Base-by-base conservation (phyloP, 2,329 filamentous ascomycete species). In the Pseudocercospora eumusae region DNA sequence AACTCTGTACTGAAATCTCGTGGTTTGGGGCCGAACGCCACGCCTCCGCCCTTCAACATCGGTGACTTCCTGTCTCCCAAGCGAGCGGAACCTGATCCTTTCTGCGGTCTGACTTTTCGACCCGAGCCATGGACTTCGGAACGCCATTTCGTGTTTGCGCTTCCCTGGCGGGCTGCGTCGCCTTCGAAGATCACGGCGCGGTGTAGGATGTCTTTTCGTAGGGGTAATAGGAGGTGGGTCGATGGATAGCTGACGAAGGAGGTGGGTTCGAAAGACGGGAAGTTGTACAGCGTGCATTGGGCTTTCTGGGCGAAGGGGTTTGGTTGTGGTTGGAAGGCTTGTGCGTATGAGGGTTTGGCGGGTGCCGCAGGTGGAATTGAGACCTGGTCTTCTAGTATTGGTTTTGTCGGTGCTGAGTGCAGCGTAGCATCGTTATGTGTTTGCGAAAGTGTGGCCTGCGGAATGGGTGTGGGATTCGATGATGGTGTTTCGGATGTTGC, bases 101-200 rank as follows among this genome's bases (percentile, higher is more conserved):
- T 99, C 75, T 99, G 95, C 15, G 87, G 88, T 20, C 87, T 82
- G 40, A 97, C 78, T 80, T 99, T 99, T 71, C 84, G 83, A 75
- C 88, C 85, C 61, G 91, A 95, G 65, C 93, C 95, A 72, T 88
- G 86, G 23, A 99, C 88, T 65, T 98, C 92, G 73, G 79, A 86
- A 63, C 93, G 86, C 71, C 86, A 95, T 81, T 96, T 96, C 65
- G 86, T 86, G 69, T 82, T 88, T 50, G 93, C 95, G 2, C 92
- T 96, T 67, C 95, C 95, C 76, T 92, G 89, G 28, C 95, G 88
- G 60, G 91, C 90, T 73, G 83, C 86, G 80, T 98, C 93, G 69
- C 91, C 95, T 80, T 99, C 95, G 82, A 89, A 98, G 70, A 96
- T 80, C 62, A 99, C 86, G 62, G 95, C 95, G 67, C 91, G 87